These are phyloP conservation scores for Glycyrrhiza uralensis DNA, from an alignment of 306 rosid species.

Conservation along the genomic window DNA sequence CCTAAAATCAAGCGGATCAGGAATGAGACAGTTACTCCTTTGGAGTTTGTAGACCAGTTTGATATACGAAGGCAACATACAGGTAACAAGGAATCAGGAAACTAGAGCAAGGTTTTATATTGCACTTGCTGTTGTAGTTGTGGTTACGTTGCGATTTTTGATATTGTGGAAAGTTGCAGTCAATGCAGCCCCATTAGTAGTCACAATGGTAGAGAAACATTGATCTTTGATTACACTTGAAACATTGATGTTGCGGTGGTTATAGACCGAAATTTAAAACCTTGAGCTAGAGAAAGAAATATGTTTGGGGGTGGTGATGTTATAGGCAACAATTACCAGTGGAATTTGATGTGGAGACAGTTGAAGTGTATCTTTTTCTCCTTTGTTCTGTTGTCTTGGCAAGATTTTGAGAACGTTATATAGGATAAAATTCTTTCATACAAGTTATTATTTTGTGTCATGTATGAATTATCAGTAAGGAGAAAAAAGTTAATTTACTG, in stretches of 20 bases:
- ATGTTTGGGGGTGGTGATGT: conserved; percentile 24
- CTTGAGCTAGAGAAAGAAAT: not conserved
- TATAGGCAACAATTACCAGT: conserved; percentile 42
- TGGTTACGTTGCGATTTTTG: not conserved
- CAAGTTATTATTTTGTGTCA: conserved; percentile 28
- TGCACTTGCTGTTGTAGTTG: too few relatives aligned
- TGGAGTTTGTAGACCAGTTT: conserved; percentile 67
- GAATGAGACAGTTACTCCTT: conserved; percentile 75
- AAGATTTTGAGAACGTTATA: conserved; percentile 37
- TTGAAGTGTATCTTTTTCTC: conserved; percentile 28
- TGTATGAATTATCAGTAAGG: conserved; percentile 38
- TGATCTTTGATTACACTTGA: not conserved
- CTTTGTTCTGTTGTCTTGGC: conserved; percentile 37
- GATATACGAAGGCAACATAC: conserved; percentile 65
- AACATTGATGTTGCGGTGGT: not conserved
- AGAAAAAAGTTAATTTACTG: conserved; percentile 34
- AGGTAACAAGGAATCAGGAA: conserved; percentile 34
- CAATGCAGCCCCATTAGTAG: not conserved
- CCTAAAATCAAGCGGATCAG: conserved; percentile 92
- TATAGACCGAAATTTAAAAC: not conserved
- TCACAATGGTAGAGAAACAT: not conserved
- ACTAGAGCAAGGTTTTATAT: conserved; percentile 34
- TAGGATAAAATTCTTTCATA: conserved; percentile 60
- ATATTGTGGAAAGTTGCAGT: not conserved
- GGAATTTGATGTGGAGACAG: conserved; percentile 34